These are phyloP conservation scores for Eimeria necatrix DNA, from an alignment of 169 alveolate genomes.

Conservation along the genomic window DNA sequence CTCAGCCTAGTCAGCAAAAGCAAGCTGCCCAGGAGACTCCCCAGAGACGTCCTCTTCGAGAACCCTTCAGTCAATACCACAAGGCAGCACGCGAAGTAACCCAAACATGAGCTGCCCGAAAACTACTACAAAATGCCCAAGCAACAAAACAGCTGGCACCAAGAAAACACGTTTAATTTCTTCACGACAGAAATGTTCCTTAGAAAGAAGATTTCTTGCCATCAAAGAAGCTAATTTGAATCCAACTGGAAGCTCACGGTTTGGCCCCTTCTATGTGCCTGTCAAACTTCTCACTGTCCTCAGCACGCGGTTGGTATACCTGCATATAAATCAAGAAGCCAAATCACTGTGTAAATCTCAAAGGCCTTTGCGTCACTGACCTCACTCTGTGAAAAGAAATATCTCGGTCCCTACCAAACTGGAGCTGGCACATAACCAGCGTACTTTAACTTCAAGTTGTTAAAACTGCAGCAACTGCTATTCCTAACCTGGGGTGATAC, in stretches of 20 bases:
- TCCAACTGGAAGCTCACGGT: constrained; percentile 14
- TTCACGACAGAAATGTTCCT: not conserved
- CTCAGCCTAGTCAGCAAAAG: too few species aligned
- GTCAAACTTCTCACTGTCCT: constrained; percentile 25
- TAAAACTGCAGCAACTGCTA: not conserved
- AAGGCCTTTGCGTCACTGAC: not conserved
- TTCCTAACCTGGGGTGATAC: not conserved
- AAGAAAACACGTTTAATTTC: not conserved
- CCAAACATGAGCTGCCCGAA: not conserved
- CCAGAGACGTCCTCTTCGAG: not conserved
- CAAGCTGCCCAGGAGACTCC: not conserved
- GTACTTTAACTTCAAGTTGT: not conserved
- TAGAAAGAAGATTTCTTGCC: not conserved
- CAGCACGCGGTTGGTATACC: constrained; percentile 56
- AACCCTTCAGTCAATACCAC: not conserved
- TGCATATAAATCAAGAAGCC: not conserved
- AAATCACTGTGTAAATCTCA: not conserved
- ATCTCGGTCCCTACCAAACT: not conserved
- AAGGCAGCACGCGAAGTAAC: not conserved
- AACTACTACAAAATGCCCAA: not conserved
- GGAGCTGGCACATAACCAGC: not conserved
- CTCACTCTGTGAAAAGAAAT: not conserved
- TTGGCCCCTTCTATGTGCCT: constrained; percentile 50
- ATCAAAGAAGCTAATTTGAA: not conserved
- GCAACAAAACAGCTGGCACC: not conserved